phyloP scores from a whole-genome alignment of 257 asterid genomes.

The Nicotiana sylvestris region DNA sequence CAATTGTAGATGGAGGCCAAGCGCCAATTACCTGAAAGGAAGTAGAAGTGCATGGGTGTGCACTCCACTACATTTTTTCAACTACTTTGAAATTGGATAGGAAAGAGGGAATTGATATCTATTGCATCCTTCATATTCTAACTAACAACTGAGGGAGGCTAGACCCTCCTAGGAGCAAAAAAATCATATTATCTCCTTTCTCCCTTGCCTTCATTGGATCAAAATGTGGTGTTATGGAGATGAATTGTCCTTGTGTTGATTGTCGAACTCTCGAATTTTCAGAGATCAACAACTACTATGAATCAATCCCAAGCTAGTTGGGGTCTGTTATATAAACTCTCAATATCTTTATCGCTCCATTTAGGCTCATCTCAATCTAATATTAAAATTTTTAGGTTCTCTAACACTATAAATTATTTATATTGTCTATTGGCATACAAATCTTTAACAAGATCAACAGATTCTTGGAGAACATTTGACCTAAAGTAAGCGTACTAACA shows the following conservation, averaged over 20 bases:
- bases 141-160: not conserved
- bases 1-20: not conserved
- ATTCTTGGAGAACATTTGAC: not conserved
- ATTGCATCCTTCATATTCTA: not conserved
- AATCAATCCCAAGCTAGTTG: not conserved
- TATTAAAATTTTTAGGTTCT: not conserved
- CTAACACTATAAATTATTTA: not conserved
- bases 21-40: not conserved
- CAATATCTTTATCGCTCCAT: not conserved
- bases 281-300: not conserved
- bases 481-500: not conserved
- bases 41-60: not conserved
- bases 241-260: not conserved
- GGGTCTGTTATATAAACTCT: not conserved
- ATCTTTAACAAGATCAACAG: not conserved
- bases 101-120: not conserved
- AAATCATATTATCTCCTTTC: not conserved
- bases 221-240: not conserved
- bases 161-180: not conserved
- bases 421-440: not conserved
- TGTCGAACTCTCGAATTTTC: not conserved
- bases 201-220: not conserved
- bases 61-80: not conserved
- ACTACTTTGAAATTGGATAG: not conserved
- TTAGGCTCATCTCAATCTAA: not conserved